phyloP scores from a whole-genome alignment of 768 basidiomycete species.

The Trametes elegans region DNA sequence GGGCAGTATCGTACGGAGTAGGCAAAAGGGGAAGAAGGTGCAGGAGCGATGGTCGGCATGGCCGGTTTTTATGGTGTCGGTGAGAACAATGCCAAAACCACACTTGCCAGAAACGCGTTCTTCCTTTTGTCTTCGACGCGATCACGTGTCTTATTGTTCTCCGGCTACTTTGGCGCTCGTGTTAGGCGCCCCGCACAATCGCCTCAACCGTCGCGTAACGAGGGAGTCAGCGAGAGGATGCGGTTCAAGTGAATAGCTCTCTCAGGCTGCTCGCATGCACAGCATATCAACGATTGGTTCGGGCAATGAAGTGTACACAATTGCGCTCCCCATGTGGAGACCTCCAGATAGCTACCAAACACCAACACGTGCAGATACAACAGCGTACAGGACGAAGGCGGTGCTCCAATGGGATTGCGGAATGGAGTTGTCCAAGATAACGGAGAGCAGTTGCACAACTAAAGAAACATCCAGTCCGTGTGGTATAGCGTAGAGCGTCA shows the following conservation, averaged over 20 bases:
- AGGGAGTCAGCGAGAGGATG: too few relatives aligned
- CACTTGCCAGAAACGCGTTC: slow-evolving; percentile 1
- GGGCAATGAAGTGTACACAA: not conserved
- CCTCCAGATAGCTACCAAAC: too few relatives aligned
- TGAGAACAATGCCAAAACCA: slow-evolving; percentile 8
- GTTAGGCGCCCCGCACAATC: not conserved
- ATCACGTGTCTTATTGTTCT: slow-evolving; percentile 22
- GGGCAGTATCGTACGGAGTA: not conserved
- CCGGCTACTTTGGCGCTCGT: not conserved
- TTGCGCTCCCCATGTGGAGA: too few relatives aligned
- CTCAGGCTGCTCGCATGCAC: too few relatives aligned
- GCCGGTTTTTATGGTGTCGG: not conserved
- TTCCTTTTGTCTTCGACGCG: slow-evolving; percentile 15
- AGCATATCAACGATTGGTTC: too few relatives aligned
- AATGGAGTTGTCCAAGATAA: not conserved
- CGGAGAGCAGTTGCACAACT: not conserved
- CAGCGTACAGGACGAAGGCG: not conserved
- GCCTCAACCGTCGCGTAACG: too few relatives aligned
- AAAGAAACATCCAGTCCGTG: not conserved
- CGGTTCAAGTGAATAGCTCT: too few relatives aligned
- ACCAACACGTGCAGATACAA: not conserved
- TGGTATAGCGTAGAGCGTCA: slow-evolving; percentile 3
- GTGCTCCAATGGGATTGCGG: not conserved
- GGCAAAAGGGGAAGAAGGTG: not conserved
- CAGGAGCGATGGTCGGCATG: not conserved